Evolutionary conservation across 805 yeast species (phyloP), one percentile per base, ranked within the genome.

Genomic region (Candida hungchunana): DNA sequence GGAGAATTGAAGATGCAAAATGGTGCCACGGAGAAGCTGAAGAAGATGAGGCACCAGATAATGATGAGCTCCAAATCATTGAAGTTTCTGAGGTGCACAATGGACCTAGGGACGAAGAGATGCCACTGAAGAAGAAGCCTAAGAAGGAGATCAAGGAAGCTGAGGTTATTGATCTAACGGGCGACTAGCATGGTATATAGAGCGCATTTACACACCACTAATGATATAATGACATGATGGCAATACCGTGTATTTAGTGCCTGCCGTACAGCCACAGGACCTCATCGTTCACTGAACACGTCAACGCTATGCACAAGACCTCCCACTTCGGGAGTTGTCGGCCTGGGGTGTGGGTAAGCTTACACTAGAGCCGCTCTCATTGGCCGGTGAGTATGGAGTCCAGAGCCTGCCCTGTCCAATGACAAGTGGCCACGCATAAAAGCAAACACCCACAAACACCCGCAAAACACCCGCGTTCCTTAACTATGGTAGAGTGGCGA

Each of bases 1-100:
- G 79, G 37, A 60, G 93, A 29, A 53, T 65, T 14, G 57, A 60
- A n/a, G 84, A 77, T 52, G 53, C 64, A 4, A 71, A 69, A 39
- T 67, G 71, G 65, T 77, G 82, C 41, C 49, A 50, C 37, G 51
- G 43, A n/a, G n/a, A n/a, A 7, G 48, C 45, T 3, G 50, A 42
- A 8, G 47, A 48, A 8, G 62, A 52, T 6, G 62, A 60, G 4
- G 61, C 62, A 15, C 76, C 77, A 0, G 48, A 52, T 2, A 68
- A 64, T 21, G 63, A 63, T n/a, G 82, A 75, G 4, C 48, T 73
- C 20, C 46, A 60, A 0, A 63, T 59, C 4, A 40, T 62, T 21
- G 42, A 39, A 28, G 39, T 26, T 6, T 8, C 18, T 28, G 40
- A 34, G 5, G 31, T 22, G 16, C 37, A 25, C 4, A 21, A 24